Conservation (phyloP, 345 rosid species). For the Populus tremula region DNA sequence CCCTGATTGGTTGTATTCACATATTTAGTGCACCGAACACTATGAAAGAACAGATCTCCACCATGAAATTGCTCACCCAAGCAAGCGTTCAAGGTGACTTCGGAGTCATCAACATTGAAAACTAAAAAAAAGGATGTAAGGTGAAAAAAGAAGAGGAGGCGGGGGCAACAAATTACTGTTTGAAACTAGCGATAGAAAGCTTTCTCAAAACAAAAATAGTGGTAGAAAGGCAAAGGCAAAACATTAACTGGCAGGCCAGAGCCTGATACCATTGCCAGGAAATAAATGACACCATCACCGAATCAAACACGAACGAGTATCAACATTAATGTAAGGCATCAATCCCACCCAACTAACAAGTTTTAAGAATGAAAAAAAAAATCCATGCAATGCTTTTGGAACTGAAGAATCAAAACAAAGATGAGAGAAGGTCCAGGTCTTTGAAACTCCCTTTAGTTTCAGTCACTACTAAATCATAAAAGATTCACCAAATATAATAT, state of each 20-base stretch:
- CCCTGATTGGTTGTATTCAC: slow-evolving; percentile 61
- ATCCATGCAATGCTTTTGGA: neutral
- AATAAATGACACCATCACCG: slow-evolving; percentile 1
- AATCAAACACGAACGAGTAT: neutral
- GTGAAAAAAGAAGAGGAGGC: neutral
- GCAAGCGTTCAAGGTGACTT: slow-evolving; percentile 84
- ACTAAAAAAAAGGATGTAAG: slow-evolving; percentile 40
- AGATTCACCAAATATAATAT: neutral
- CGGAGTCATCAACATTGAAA: slow-evolving; percentile 95
- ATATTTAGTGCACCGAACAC: slow-evolving; percentile 78
- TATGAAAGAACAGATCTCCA: slow-evolving; percentile 81
- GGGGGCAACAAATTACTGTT: neutral
- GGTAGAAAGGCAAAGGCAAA: neutral
- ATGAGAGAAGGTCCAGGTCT: neutral
- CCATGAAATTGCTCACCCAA: slow-evolving; percentile 81
- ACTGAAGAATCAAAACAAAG: neutral
- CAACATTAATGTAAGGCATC: neutral
- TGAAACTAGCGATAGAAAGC: neutral
- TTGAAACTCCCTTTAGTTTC: neutral
- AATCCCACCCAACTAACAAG: neutral
- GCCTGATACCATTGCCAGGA: neutral
- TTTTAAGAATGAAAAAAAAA: neutral
- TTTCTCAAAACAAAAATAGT: neutral
- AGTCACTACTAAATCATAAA: neutral
- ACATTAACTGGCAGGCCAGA: no score